These are phyloP conservation scores for Mucor irregularis DNA, from an alignment of 371 early-diverging fungal species.

Conservation along the genomic window DNA sequence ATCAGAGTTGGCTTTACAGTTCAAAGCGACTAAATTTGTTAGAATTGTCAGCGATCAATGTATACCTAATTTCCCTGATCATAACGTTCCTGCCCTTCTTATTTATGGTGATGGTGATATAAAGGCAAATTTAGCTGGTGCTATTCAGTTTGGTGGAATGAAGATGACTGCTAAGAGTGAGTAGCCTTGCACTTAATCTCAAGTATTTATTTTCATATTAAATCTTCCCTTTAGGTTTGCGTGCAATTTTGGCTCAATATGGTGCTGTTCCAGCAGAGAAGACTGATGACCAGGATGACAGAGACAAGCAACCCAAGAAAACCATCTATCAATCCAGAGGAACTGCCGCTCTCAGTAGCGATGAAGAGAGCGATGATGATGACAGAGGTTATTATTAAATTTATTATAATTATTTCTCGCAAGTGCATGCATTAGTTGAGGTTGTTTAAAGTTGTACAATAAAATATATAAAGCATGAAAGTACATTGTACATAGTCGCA, in stretches of 20 bases:
- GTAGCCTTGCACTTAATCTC: not conserved
- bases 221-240: conserved; percentile 23
- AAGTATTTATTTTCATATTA: not conserved
- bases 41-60: conserved; percentile 91
- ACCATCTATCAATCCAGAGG: conserved; percentile 48
- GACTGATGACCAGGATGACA: conserved; percentile 17
- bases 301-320: conserved; percentile 24
- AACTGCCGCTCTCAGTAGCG: conserved; percentile 61
- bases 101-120: conserved; percentile 89
- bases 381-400: conserved; percentile 49
- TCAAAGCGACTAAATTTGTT: conserved; percentile 89
- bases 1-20: conserved; percentile 73
- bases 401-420: too few relatives aligned
- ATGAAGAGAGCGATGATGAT: conserved; percentile 56
- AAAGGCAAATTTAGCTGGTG: conserved; percentile 80
- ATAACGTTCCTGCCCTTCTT: conserved; percentile 88
- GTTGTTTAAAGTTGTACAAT: too few relatives aligned
- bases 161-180: conserved; percentile 71
- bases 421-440: too few relatives aligned
- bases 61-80: conserved; percentile 93
- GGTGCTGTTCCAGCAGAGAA: conserved; percentile 50
- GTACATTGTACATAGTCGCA: too few relatives aligned
- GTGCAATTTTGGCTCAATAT: conserved; percentile 36
- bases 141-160: conserved; percentile 80
- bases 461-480: too few relatives aligned